Evolutionary conservation across 768 basidiomycete genomes (phyloP).

Genomic region (Inosperma sp.): DNA sequence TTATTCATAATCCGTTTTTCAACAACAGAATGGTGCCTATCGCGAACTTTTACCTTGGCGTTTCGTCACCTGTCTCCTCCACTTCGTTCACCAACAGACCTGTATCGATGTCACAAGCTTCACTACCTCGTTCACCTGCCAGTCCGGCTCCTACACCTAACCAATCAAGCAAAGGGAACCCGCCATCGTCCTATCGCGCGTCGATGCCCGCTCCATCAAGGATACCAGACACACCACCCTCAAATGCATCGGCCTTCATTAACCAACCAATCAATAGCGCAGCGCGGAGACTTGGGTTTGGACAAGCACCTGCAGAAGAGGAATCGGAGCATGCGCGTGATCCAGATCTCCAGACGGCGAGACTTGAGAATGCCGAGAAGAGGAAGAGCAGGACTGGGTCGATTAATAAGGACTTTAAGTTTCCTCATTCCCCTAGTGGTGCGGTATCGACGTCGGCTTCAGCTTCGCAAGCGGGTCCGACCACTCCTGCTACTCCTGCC

Average conservation of each 20-base stretch:
- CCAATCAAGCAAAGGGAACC: constrained; percentile 21
- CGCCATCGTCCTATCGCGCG: constrained; percentile 48
- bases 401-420: constrained; percentile 75
- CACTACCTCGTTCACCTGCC: constrained; percentile 43
- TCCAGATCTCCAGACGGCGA: constrained; percentile 30
- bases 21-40: constrained; percentile 94
- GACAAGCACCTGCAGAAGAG: too few relatives aligned
- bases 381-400: constrained; percentile 59
- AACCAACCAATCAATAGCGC: constrained; percentile 37
- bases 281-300: too few relatives aligned
- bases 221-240: constrained; percentile 38
- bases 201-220: constrained; percentile 64
- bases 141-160: constrained; percentile 32
- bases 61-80: constrained; percentile 41
- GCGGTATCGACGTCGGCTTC: constrained; percentile 26
- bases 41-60: constrained; percentile 74
- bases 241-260: constrained; percentile 35
- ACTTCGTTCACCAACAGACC: constrained; percentile 46
- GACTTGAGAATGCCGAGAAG: constrained; percentile 32
- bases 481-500: too few relatives aligned
- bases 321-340: constrained; percentile 35
- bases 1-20: constrained; percentile 2
- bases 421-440: constrained; percentile 43
- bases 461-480: constrained; percentile 24
- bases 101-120: constrained; percentile 74